Base-by-base conservation (phyloP, 2,329 filamentous ascomycete species). In the Fusarium compactum region DNA sequence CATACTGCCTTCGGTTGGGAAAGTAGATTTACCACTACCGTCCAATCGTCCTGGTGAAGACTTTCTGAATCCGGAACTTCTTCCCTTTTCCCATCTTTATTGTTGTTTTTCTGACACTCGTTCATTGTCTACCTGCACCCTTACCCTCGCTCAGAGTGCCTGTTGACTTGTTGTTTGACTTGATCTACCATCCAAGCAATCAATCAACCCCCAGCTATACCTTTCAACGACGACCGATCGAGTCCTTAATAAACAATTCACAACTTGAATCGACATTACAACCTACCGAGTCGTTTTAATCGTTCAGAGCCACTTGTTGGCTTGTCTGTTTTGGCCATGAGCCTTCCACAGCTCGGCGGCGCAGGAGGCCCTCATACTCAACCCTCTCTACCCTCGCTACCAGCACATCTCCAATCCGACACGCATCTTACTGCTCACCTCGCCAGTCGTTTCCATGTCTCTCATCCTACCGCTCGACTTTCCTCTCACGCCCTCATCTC, bases 401-500 rank as follows among this genome's bases (percentile, higher is more conserved):
- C 96, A 50, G 89, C 92, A 67, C 96, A 94, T 84, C 87, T 91
- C 54, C 91, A 94, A 82, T 90, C 90, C 73, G 91, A 93, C 76
- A 92, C 91, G 47, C 91, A 94, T 76, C 84, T 95, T 72, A 96
- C 92, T 6, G 91, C 91, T 55, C 93, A 95, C 80, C 87, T 96
- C 67, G 93, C 92, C 74, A 94, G 89, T 80, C 94, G 95, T 57
- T 99, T 97, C 81, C 96, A 99, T 83, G 92, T 97, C 56, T 92
- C 93, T 57, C 84, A 96, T 63, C 94, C 96, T 12, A 97, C 95
- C 1, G 94, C 96, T 56, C 89, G 90, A 51, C 89, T 99, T 20
- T 98, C 95, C 1, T 97, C 94, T 1, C 95, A 98, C 78, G 96
- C 92, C 51, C 87, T 98, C 74, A 91, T 99, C 77, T 92, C 93